Conservation (phyloP, 768 basidiomycete species). For the Trametes meyenii region DNA sequence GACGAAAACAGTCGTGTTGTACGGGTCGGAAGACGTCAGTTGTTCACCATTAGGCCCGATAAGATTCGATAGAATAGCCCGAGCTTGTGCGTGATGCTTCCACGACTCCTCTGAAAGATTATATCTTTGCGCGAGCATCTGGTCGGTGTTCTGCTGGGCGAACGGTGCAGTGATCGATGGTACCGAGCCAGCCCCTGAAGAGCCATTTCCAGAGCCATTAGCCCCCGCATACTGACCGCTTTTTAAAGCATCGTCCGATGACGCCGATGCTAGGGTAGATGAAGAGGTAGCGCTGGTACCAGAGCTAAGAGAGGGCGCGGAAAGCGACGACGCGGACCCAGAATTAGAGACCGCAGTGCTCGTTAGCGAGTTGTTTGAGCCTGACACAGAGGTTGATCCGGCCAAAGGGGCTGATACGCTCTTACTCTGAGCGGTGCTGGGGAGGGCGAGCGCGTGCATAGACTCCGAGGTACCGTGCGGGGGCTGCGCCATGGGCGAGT, state of each 20-base stretch:
- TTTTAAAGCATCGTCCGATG: constrained; percentile 58
- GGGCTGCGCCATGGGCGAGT: constrained; percentile 35
- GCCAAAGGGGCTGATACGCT: constrained; percentile 77
- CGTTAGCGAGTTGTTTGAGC: constrained; percentile 30
- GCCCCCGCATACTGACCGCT: constrained; percentile 41
- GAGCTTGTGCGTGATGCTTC: constrained; percentile 84
- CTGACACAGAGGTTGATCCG: constrained; percentile 32
- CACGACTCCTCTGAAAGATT: constrained; percentile 73
- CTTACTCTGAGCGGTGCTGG: constrained; percentile 50
- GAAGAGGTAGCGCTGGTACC: constrained; percentile 52
- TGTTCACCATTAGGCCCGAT: constrained; percentile 88
- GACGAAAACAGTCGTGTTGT: constrained; percentile 95
- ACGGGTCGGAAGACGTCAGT: constrained; percentile 88
- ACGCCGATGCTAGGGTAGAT: constrained; percentile 49
- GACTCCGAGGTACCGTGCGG: constrained; percentile 38
- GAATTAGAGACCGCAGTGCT: constrained; percentile 42
- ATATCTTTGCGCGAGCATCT: constrained; percentile 51
- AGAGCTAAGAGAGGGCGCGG: constrained; percentile 35
- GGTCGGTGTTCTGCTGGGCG: constrained; percentile 48
- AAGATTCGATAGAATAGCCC: constrained; percentile 79
- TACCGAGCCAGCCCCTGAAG: background rate
- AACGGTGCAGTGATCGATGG: constrained; percentile 44
- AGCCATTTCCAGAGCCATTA: constrained; percentile 29
- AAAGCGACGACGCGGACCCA: constrained; percentile 41
- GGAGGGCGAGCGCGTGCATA: constrained; percentile 53